Base-by-base conservation (phyloP, 352 stramenopile species). In the Globisporangium cederbergense region DNA sequence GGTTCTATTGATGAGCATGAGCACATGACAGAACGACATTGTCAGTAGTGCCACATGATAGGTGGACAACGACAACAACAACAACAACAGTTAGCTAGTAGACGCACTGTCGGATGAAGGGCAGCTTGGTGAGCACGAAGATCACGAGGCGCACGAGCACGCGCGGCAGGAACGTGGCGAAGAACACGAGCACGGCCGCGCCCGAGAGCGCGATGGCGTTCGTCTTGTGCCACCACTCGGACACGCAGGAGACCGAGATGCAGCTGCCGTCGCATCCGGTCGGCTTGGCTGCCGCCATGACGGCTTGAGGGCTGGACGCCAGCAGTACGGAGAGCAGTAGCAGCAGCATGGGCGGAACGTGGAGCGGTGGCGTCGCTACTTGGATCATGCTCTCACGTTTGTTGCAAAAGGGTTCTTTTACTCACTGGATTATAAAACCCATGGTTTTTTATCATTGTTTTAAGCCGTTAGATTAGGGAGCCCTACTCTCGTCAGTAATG, bases 41-140 rank as follows among this genome's bases (percentile, higher is more conserved):
- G n/a, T 42, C 16, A 52, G 9, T n/a, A 36, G 32, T 36, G 32
- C 32, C 32, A 7, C 32, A 36, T 36, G 32, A 36, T 36, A 36
- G 0, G 1, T 16, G 20, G 13, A 11, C 3, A 34, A 18, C 18
- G 18, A 36, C 18, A 11, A 25, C 45, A 25, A 25, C 11, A 30
- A 8, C 4, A 20, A 32, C 6, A 6, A 11, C 25, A 10, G 4
- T 8, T 9, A 38, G 4, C 30, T 30, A 60, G 22, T 4, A n/a
- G 2, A 74, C 80, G 60, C 74, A 96, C 88, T 95, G 81, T 28
- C 72, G 81, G 58, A 96, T 81, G 68, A 95, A 95, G 14, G 84
- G 83, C 51, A 96, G 64, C 64, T 96, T 95, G 9, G 83, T 90
- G 56, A 96, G 72, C 69, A 93, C 84, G 66, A 95, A 93, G 58